Percentiles rank a stretch among this genome's conserved stretches.
Conservation (phyloP, 2,329 filamentous ascomycete genomes). For the Talaromyces rugulosus region DNA sequence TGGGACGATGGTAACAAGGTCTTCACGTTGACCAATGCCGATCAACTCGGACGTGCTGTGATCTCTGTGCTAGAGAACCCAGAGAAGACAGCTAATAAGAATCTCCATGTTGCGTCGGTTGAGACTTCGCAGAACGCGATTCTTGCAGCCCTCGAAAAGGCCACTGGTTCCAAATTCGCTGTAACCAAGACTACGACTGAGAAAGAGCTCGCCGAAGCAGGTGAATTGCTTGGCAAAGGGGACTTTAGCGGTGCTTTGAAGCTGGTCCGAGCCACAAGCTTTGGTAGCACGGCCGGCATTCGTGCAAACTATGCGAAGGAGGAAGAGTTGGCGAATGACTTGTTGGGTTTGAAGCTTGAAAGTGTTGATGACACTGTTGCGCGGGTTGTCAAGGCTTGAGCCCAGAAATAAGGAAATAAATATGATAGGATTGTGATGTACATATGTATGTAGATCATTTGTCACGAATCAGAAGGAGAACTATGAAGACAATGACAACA, state of each 20-base stretch:
- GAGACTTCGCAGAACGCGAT: slow-evolving; percentile 57
- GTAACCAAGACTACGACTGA: slow-evolving; percentile 37
- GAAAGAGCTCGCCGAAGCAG: slow-evolving; percentile 16
- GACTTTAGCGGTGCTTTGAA: slow-evolving; percentile 22
- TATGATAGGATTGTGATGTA: too few relatives aligned
- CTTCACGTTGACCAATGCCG: slow-evolving; percentile 50
- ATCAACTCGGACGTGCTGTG: slow-evolving; percentile 50
- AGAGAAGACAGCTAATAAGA: slow-evolving; percentile 54
- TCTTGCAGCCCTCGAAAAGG: slow-evolving; percentile 49
- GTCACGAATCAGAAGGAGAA: too few relatives aligned
- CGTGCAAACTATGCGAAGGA: slow-evolving; percentile 23
- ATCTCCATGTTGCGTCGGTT: slow-evolving; percentile 56
- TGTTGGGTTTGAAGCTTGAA: slow-evolving; percentile 20
- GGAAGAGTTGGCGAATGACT: slow-evolving; percentile 17
- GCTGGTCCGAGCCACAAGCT: slow-evolving; percentile 21
- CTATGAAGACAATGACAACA: too few relatives aligned
- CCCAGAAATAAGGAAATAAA: too few relatives aligned
- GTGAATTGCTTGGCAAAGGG: slow-evolving; percentile 17
- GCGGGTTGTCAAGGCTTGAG: slow-evolving; percentile 3
- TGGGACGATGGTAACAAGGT: slow-evolving; percentile 54
- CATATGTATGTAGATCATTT: too few relatives aligned
- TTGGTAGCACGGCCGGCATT: slow-evolving; percentile 16
- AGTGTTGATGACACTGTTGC: slow-evolving; percentile 17
- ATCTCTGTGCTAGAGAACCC: slow-evolving; percentile 48
- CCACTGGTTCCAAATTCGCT: slow-evolving; percentile 49